phyloP scores from a whole-genome alignment of 2,329 filamentous ascomycete species.

The Xylariaceae sp. region DNA sequence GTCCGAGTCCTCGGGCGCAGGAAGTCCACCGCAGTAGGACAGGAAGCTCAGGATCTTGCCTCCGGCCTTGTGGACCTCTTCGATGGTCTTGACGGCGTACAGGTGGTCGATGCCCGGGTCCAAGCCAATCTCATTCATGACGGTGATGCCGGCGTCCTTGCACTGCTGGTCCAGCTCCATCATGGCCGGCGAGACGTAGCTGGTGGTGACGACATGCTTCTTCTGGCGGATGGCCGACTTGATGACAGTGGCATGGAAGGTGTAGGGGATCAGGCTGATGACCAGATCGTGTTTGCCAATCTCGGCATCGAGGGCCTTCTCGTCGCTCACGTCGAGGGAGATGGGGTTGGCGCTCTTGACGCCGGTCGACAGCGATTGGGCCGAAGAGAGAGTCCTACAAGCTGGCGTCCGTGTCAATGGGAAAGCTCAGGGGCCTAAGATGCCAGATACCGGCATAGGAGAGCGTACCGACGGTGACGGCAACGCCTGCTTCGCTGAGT shows the following conservation, averaged over 20 bases:
- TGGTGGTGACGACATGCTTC: constrained; percentile 94
- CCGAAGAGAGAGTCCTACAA: constrained; percentile 71
- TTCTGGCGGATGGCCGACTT: constrained; percentile 87
- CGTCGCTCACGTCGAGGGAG: constrained; percentile 76
- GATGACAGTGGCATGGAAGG: constrained; percentile 80
- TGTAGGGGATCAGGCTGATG: constrained; percentile 85
- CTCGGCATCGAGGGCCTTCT: constrained; percentile 68
- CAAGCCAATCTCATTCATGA: constrained; percentile 93
- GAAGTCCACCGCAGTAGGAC: constrained; percentile 55
- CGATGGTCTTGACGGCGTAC: constrained; percentile 78
- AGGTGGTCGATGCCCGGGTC: constrained; percentile 67
- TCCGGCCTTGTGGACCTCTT: constrained; percentile 77
- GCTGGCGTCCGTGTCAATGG: too few relatives aligned
- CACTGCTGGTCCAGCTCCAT: constrained; percentile 72
- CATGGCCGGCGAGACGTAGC: constrained; percentile 90
- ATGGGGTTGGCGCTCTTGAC: constrained; percentile 68
- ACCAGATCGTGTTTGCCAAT: constrained; percentile 73
- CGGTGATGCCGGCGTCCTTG: constrained; percentile 89
- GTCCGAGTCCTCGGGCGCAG: constrained; percentile 7
- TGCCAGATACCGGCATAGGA: too few relatives aligned
- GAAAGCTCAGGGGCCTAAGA: too few relatives aligned
- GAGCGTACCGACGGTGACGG: constrained; percentile 56
- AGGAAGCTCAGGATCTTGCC: constrained; percentile 80
- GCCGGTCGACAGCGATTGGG: constrained; percentile 65
- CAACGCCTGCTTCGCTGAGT: constrained; percentile 50